phyloP scores from a whole-genome alignment of 2,329 filamentous ascomycete genomes.

The Fusarium ambrosium region DNA sequence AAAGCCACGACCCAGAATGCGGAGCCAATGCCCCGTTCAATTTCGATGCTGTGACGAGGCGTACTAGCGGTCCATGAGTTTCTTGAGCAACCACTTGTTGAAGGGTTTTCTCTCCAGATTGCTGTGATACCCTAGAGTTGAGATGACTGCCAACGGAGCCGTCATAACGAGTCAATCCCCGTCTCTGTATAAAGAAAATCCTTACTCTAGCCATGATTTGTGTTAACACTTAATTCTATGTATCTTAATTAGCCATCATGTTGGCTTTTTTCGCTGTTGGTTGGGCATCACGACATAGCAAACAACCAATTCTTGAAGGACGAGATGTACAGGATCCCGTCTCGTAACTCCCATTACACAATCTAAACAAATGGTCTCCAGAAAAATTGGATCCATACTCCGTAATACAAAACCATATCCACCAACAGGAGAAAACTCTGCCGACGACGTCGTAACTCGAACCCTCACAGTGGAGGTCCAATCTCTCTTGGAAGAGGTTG shows the following conservation, averaged over 20 bases:
- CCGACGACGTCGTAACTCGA: not conserved
- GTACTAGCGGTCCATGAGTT: not conserved
- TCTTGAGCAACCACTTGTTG: not conserved
- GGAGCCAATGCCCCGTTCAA: not conserved
- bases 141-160: not conserved
- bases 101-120: not conserved
- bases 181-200: not conserved
- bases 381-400: not conserved
- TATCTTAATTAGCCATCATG: not conserved
- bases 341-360: not conserved
- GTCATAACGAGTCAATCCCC: not conserved
- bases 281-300: not conserved
- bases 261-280: not conserved
- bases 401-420: not conserved
- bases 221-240: not conserved
- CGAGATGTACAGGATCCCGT: not conserved
- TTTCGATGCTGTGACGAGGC: not conserved
- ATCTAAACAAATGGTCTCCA: not conserved
- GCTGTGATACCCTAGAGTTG: not conserved
- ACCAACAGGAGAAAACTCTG: not conserved
- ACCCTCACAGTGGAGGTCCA: not conserved
- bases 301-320: not conserved
- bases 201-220: not conserved
- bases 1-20: not conserved
- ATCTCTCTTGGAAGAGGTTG: constrained; percentile 1